Conservation (phyloP, 768 basidiomycete genomes). For the Boletus sp. region DNA sequence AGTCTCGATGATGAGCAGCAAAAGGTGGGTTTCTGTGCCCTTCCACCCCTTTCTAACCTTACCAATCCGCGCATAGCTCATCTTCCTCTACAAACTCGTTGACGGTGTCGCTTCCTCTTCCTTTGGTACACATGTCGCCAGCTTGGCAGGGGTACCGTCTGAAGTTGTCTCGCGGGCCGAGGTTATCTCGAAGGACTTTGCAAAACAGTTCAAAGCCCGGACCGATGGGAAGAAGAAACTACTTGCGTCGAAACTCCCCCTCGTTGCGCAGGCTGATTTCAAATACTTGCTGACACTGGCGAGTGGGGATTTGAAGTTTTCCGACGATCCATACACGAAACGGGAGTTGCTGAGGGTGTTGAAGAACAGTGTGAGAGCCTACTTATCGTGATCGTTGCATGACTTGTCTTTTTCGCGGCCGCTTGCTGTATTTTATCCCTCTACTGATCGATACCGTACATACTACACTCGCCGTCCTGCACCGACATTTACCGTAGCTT, state of each 20-base stretch:
- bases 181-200: constrained; percentile 80
- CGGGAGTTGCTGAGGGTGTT: constrained; percentile 53
- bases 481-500: neutral
- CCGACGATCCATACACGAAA: constrained; percentile 50
- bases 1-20: constrained; percentile 89
- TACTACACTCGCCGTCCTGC: neutral
- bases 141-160: constrained; percentile 85
- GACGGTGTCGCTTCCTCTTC: constrained; percentile 84
- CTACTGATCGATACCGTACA: constrained; percentile 4
- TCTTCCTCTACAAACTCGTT: constrained; percentile 94
- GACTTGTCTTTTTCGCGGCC: neutral
- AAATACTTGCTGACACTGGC: constrained; percentile 68
- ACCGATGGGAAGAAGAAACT: constrained; percentile 55
- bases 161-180: constrained; percentile 88
- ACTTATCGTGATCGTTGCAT: constrained; percentile 12
- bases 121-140: constrained; percentile 93
- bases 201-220: constrained; percentile 80
- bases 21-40: constrained; percentile 48
- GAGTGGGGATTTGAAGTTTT: constrained; percentile 48
- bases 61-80: constrained; percentile 47
- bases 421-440: constrained; percentile 16
- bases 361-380: constrained; percentile 41
- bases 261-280: constrained; percentile 88
- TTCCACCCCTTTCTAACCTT: neutral
- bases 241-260: constrained; percentile 60